Evolutionary conservation across 805 yeast genomes (phyloP), one percentile per base, ranked within the genome.

Genomic region (Ogataea chonburiensis): DNA sequence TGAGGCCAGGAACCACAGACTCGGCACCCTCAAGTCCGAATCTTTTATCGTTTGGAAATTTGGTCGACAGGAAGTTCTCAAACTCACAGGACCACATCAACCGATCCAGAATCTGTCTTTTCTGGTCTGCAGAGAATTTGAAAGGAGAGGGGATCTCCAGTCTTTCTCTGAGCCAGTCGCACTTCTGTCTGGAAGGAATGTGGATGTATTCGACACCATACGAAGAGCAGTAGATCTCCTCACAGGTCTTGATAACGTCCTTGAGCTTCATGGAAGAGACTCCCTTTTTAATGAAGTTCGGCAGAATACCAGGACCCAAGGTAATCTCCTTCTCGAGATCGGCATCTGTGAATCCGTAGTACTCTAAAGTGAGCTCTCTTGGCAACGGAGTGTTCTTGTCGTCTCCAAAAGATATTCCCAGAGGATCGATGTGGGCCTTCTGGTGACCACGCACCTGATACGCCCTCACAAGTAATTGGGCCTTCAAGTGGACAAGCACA

Each of bases 1-100:
- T 93, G 74, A 93, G 81, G 71, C 98, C 98, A 29, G 98, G 98
- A 33, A 93, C 86, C 55, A 86, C 84, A 31, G 95, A 73, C 70
- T 93, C 99, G 48, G 95, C 95, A 71, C 99, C 99, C 73, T 93
- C 99, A 42, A 93, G 73, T 66, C 98, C 98, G 59, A 93, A 93
- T 69, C 99, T 85, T 72, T 93, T 93, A 64, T 89, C 98, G 67
- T 88, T 91, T 47, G 99, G 98, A 76, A 87, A 93, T 69, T 93
- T 93, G 40, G 96, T 81, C 31, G 96, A 78, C 56, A 93, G 69
- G 76, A 93, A 93, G 42, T 83, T 68, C 71, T 93, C 99, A 58
- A 93, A 93, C 33, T 88, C 81, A 45, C 95, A 80, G 33, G 98
- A 77, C 99, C 99, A 93, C 64, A 91, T 86, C 58, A 93, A 70